These are phyloP conservation scores for Hansenula sp. DNA, from an alignment of 1,139 yeast species.

Conservation along the genomic window DNA sequence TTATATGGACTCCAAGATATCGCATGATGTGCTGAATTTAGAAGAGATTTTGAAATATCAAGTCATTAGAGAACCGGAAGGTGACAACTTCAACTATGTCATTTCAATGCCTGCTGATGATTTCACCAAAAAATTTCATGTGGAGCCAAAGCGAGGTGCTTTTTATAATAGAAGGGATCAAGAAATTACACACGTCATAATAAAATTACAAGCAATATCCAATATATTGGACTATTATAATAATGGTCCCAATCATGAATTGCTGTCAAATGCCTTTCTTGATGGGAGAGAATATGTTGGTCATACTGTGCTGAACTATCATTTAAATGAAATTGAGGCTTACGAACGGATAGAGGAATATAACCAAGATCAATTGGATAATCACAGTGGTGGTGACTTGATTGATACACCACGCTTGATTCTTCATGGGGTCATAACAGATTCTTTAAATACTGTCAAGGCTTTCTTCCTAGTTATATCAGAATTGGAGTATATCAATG, in stretches of 20 bases:
- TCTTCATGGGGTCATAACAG: not conserved
- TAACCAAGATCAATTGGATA: not conserved
- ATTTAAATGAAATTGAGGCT: slow-evolving; percentile 1
- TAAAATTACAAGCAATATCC: not conserved
- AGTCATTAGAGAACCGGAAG: not conserved
- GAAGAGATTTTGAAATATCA: not conserved
- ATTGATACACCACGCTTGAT: not conserved
- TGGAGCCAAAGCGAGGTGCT: not conserved
- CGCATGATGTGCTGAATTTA: not conserved
- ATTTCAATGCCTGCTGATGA: not conserved
- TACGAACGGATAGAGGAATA: not conserved
- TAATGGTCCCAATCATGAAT: not conserved
- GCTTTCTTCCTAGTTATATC: not conserved
- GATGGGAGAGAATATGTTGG: not conserved
- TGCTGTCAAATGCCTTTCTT: not conserved
- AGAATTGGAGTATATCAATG: not conserved
- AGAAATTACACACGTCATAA: not conserved
- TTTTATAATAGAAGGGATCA: not conserved
- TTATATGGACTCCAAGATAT: not conserved
- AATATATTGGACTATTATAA: not conserved
- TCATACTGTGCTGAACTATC: not conserved
- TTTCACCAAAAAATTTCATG: not conserved
- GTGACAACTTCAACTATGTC: not conserved
- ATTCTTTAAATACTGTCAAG: not conserved
- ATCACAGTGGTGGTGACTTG: not conserved